phyloP scores from a whole-genome alignment of 495 filamentous ascomycete species.

The Penicillium flavigenum region DNA sequence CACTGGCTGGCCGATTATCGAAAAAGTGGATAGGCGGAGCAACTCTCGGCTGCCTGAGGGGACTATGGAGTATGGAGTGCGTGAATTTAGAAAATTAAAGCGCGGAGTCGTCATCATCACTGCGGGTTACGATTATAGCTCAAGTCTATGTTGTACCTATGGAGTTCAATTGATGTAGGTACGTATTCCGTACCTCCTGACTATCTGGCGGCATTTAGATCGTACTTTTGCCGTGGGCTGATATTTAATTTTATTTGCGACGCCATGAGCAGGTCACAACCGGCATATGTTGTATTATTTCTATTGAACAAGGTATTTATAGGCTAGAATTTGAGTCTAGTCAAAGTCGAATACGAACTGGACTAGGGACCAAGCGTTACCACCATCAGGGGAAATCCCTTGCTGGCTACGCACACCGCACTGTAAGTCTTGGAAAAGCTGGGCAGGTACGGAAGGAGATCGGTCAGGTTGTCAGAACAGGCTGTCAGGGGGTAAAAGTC shows the following conservation, averaged over 20 bases:
- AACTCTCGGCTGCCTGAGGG: background rate
- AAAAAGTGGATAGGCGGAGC: background rate
- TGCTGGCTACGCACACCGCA: constrained; percentile 7
- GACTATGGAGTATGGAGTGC: constrained; percentile 14
- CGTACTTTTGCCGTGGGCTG: background rate
- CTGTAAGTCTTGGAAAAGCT: constrained; percentile 7
- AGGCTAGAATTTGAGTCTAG: background rate
- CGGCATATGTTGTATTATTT: background rate
- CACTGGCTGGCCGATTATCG: constrained; percentile 1
- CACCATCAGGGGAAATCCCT: constrained; percentile 8
- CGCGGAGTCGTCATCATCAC: constrained; percentile 21
- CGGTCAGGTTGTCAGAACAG: background rate
- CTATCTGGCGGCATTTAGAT: background rate
- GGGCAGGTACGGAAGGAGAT: background rate
- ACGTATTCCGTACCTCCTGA: background rate
- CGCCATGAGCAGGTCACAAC: background rate
- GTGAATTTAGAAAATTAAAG: constrained; percentile 11
- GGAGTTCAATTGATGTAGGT: background rate
- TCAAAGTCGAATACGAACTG: background rate
- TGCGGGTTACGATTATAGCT: constrained; percentile 6
- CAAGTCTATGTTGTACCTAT: background rate
- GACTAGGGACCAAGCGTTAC: background rate
- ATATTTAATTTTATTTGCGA: constrained; percentile 8
- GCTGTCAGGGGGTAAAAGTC: background rate
- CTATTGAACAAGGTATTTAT: background rate